Conservation (phyloP, 345 rosid genomes). For the Rhodamnia argentea region DNA sequence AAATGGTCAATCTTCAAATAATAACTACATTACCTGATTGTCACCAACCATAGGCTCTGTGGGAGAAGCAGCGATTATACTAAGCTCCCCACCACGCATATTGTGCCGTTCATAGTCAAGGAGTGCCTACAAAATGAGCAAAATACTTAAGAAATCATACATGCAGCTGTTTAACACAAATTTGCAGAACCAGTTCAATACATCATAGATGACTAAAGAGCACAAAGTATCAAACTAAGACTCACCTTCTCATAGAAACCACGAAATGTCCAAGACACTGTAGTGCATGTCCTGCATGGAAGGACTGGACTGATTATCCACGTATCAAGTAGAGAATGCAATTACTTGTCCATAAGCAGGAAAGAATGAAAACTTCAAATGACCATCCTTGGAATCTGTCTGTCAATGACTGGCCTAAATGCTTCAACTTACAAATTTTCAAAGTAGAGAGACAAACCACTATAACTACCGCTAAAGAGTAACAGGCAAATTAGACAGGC, state of each 20-base stretch:
- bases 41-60: conserved; percentile 40
- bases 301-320: neutral
- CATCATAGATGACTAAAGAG: neutral
- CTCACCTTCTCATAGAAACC: conserved; percentile 72
- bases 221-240: neutral
- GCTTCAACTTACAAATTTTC: neutral
- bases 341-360: neutral
- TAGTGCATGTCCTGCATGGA: conserved; percentile 58
- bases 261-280: conserved; percentile 74
- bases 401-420: neutral
- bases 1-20: neutral
- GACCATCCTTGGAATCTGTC: neutral
- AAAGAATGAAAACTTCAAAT: neutral
- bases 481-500: neutral
- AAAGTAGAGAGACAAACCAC: neutral
- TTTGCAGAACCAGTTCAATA: neutral
- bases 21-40: conserved; percentile 38
- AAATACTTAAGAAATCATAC: neutral
- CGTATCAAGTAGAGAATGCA: neutral
- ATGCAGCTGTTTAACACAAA: neutral
- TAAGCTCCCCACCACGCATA: conserved; percentile 49
- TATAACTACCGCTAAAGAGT: neutral
- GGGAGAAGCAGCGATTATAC: conserved; percentile 32
- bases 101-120: conserved; percentile 88
- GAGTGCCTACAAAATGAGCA: conserved; percentile 44